Conservation (phyloP, 305 asterid genomes). For the Rubia balearica region DNA sequence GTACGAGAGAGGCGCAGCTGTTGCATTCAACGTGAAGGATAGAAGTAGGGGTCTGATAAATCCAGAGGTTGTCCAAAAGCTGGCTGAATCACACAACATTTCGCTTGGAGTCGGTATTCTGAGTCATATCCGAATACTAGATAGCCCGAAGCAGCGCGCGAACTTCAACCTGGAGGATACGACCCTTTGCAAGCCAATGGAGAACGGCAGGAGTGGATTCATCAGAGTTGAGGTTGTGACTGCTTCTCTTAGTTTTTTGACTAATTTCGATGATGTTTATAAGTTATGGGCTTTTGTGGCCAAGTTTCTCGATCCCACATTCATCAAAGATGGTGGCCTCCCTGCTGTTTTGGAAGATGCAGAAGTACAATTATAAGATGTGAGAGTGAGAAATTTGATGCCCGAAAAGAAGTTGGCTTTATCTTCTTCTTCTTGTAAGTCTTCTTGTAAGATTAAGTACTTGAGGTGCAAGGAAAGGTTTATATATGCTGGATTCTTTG, state of each 20-base stretch:
- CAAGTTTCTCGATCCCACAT: constrained; percentile 70
- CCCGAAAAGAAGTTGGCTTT: neutral
- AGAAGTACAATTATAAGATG: constrained; percentile 32
- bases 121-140: constrained; percentile 72
- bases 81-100: constrained; percentile 65
- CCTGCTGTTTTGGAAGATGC: constrained; percentile 64
- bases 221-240: constrained; percentile 91
- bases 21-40: constrained; percentile 84
- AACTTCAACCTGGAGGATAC: constrained; percentile 55
- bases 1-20: constrained; percentile 93
- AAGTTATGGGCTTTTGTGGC: constrained; percentile 93
- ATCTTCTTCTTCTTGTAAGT: neutral
- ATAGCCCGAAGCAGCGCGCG: constrained; percentile 50
- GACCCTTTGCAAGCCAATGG: constrained; percentile 88
- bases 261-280: constrained; percentile 79
- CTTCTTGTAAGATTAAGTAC: neutral
- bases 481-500: constrained; percentile 26
- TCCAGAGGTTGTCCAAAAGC: constrained; percentile 78
- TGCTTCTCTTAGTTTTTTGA: constrained; percentile 83
- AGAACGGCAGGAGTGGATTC: constrained; percentile 64
- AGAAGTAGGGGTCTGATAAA: constrained; percentile 63
- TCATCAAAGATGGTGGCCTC: constrained; percentile 62
- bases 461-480: constrained; percentile 18
- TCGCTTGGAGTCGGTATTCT: constrained; percentile 86
- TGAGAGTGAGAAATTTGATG: constrained; percentile 20